Evolutionary conservation across 495 filamentous ascomycete species (phyloP), one percentile per base, ranked within the genome.

Genomic region (Pyrenula aspistea): DNA sequence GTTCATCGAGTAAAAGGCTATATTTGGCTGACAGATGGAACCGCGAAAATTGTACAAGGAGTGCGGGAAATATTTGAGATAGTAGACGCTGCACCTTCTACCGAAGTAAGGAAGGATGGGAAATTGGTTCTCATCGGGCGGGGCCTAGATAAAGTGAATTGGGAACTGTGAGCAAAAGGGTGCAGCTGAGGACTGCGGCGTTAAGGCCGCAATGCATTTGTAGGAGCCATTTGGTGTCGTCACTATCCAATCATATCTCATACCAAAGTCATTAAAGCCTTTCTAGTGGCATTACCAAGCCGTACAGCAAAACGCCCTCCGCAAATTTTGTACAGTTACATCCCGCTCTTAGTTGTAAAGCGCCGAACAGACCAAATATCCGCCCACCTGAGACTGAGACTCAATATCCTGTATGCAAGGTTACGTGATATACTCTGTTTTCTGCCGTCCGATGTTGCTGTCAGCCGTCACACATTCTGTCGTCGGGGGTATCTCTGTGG

Each of bases 41-140:
- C 69, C 1, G 75, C 76, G 25, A 86, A 85, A 64, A 81, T 97
- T 60, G 78, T 96, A 2, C 93, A 98, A 66, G 93, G 91, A 19
- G 93, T 98, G 2, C 75, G 92, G 25, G 92, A 96, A 56, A 76
- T 96, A 8, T 98, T 96, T 65, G 93, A 97, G 64, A 87, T 97
- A 19, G 75, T 88, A 25, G 89, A 95, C 56, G 73, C 73, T 12
- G 68, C 65, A 12, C 49, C 57, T 51, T 56, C 54, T 2, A 48
- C 49, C 21, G 53, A 21, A 12, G 22, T 54, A n/a, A 60, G 56
- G 12, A 60, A 56, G 12, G 62, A 68, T 51, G 86, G 88, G 53
- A 95, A 93, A 68, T 71, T 95, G 59, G 85, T 94, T 2, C 64
- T 95, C 22, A 94, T 95, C 66, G 89, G 89, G 50, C 73, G 84